Evolutionary conservation across 2,329 filamentous ascomycete genomes (phyloP).

Genomic region (Endoconidiophora polonica): DNA sequence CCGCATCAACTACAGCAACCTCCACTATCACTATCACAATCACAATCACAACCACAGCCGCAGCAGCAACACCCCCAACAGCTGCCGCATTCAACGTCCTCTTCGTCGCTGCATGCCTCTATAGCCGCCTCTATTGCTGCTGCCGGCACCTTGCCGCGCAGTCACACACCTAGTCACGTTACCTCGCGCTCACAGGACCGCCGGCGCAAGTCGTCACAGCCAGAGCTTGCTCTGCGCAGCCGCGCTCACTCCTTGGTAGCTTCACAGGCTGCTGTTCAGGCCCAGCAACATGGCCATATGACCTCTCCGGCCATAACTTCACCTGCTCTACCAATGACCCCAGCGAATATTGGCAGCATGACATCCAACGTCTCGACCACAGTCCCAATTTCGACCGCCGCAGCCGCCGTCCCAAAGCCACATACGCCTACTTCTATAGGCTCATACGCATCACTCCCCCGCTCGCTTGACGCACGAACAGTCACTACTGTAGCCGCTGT

Average conservation of each 20-base stretch:
- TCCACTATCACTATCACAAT: constrained; percentile 1
- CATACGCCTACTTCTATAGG: constrained; percentile 15
- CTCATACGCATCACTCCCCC: constrained; percentile 12
- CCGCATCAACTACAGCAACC: neutral
- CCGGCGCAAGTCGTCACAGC: constrained; percentile 34
- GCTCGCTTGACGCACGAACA: constrained; percentile 5
- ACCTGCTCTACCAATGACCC: constrained; percentile 17
- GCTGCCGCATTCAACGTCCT: neutral
- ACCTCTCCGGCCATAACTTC: constrained; percentile 24
- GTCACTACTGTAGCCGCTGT: neutral
- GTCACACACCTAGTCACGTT: constrained; percentile 45
- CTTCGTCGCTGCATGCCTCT: constrained; percentile 5
- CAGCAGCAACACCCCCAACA: neutral
- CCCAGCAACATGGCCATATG: constrained; percentile 31
- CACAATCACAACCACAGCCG: neutral
- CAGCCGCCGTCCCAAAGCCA: constrained; percentile 15
- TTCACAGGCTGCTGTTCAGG: constrained; percentile 17
- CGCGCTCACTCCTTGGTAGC: constrained; percentile 29
- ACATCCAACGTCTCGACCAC: constrained; percentile 3
- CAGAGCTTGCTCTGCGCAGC: constrained; percentile 36
- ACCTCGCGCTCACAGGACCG: constrained; percentile 39
- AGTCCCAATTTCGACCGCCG: constrained; percentile 13
- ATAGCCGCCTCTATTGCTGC: constrained; percentile 21
- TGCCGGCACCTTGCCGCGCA: constrained; percentile 29
- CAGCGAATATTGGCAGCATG: constrained; percentile 12